Evolutionary conservation across 768 basidiomycete species (phyloP).

Genomic region (Lactarius sp.): DNA sequence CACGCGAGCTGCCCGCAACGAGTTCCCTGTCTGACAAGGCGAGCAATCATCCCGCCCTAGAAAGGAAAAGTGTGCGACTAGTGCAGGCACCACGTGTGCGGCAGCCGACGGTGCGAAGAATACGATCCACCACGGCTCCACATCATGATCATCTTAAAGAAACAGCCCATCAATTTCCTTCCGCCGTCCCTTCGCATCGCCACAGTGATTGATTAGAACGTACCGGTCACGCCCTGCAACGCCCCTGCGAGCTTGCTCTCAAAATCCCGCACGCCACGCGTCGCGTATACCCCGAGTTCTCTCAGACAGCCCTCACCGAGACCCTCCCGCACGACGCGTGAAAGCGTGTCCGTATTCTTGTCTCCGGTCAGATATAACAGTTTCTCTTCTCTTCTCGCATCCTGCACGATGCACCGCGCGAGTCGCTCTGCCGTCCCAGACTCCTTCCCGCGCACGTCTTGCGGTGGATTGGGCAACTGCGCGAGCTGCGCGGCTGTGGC

Average conservation of each 20-base stretch:
- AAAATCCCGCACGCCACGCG: constrained; percentile 52
- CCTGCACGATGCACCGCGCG: constrained; percentile 54
- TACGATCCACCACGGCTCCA: constrained; percentile 57
- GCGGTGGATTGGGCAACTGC: constrained; percentile 31
- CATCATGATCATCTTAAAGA: not conserved
- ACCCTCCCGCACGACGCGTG: constrained; percentile 40
- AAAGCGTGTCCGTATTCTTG: constrained; percentile 73
- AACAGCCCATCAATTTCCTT: not conserved
- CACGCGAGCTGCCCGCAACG: constrained; percentile 28
- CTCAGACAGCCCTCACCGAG: constrained; percentile 42
- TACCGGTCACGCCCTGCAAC: constrained; percentile 8
- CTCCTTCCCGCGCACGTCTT: constrained; percentile 42
- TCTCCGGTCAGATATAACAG: constrained; percentile 81
- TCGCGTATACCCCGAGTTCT: constrained; percentile 65
- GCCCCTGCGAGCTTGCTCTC: constrained; percentile 36
- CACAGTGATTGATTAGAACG: not conserved
- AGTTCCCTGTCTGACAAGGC: not conserved
- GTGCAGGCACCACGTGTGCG: constrained; percentile 46
- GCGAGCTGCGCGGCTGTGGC: constrained; percentile 46
- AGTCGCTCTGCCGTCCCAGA: constrained; percentile 68
- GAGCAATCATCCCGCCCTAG: constrained; percentile 4
- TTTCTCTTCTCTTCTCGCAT: constrained; percentile 33
- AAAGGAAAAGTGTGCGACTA: constrained; percentile 45
- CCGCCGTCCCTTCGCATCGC: not conserved
- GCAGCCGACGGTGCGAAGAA: constrained; percentile 75